Evolutionary conservation across 805 yeast species (phyloP).

Genomic region (Geotrichum ghanense): DNA sequence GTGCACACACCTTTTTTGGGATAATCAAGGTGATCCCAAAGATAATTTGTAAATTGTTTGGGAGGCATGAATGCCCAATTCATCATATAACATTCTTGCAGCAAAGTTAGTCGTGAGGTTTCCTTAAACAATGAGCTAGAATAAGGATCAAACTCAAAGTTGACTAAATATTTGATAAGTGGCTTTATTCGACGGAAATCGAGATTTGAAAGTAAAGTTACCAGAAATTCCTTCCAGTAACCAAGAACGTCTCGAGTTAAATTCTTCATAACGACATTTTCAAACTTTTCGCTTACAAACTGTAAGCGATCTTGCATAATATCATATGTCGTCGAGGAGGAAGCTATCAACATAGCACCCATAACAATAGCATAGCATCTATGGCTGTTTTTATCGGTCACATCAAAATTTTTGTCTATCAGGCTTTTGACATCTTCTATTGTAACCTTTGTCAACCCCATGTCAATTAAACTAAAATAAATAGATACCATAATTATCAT

Average conservation of each 20-base stretch:
- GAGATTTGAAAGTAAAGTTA: constrained; percentile 60
- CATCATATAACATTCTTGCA: constrained; percentile 37
- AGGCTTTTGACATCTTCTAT: constrained; percentile 43
- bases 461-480: constrained; percentile 38
- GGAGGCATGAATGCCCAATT: constrained; percentile 39
- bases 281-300: constrained; percentile 30
- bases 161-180: constrained; percentile 34
- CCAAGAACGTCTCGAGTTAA: constrained; percentile 61
- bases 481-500: constrained; percentile 48
- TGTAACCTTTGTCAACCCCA: constrained; percentile 32
- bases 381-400: constrained; percentile 65
- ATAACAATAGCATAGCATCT: constrained; percentile 62
- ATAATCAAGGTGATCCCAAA: constrained; percentile 42
- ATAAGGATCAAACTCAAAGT: constrained; percentile 35
- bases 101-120: constrained; percentile 46
- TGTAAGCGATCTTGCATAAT: constrained; percentile 8
- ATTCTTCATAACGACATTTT: constrained; percentile 38
- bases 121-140: constrained; percentile 56
- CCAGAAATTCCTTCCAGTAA: constrained; percentile 66
- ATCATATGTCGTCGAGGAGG: constrained; percentile 7
- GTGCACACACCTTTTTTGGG: constrained; percentile 65
- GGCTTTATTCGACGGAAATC: constrained; percentile 48
- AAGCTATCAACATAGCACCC: constrained; percentile 45
- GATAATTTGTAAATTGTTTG: constrained; percentile 27
- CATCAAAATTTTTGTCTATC: constrained; percentile 39